Evolutionary conservation across 371 early-diverging fungal genomes (phyloP).

Genomic region (Rhizopus microsporus): DNA sequence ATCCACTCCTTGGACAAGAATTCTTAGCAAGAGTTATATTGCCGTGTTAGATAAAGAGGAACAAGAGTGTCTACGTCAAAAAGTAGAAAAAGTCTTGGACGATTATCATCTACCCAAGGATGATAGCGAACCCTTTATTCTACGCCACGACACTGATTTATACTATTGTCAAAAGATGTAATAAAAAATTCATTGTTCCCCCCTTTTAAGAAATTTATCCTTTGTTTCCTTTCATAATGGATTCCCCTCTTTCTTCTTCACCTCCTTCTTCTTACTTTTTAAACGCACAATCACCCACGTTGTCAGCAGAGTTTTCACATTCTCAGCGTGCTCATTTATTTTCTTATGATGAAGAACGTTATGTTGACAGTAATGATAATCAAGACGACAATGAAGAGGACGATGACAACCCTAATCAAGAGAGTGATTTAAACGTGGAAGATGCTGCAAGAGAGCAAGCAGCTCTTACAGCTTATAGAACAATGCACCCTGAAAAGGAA

Average conservation of each 20-base stretch:
- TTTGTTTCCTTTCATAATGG: not conserved
- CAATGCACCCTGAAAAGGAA: conserved; percentile 33
- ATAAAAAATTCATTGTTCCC: not conserved
- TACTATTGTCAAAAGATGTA: conserved; percentile 31
- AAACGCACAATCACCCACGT: no score
- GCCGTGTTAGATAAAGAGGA: conserved; percentile 31
- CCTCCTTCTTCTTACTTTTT: no score
- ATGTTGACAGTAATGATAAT: no score
- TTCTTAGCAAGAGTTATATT: conserved; percentile 48
- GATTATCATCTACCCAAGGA: conserved; percentile 17
- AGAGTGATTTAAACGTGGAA: conserved; percentile 24
- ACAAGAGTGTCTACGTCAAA: conserved; percentile 18
- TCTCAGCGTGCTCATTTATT: no score
- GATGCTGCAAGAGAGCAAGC: conserved; percentile 26
- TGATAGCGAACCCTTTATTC: conserved; percentile 19
- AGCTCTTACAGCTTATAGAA: conserved; percentile 29
- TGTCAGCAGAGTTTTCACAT: no score
- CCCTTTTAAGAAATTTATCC: not conserved
- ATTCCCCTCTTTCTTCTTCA: no score
- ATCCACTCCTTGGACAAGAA: conserved; percentile 34
- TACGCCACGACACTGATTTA: conserved; percentile 41
- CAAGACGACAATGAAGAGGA: conserved; percentile 5
- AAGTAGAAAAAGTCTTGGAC: conserved; percentile 28
- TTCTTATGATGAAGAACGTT: no score
- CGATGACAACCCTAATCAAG: not conserved